Evolutionary conservation across 2,329 filamentous ascomycete genomes (phyloP).

Genomic region (Endoconidiophora laricicola): DNA sequence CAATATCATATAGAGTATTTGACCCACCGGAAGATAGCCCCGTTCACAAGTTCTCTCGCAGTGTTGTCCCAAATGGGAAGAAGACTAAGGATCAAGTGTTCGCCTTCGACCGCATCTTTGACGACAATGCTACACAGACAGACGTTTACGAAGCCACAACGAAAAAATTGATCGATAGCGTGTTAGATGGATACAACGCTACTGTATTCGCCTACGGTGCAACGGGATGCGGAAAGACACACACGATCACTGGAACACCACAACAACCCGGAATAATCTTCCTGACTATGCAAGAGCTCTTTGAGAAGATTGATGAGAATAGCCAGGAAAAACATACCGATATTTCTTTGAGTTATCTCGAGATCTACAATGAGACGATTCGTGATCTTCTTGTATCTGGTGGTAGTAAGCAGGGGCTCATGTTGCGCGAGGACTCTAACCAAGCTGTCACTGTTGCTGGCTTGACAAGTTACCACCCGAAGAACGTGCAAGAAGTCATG

Average conservation of each 20-base stretch:
- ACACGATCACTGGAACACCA: slow-evolving; percentile 85
- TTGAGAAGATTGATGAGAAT: slow-evolving; percentile 83
- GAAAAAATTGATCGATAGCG: slow-evolving; percentile 75
- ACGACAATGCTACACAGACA: slow-evolving; percentile 79
- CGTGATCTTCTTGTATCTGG: slow-evolving; percentile 81
- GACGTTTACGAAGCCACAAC: slow-evolving; percentile 95
- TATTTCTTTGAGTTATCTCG: slow-evolving; percentile 81
- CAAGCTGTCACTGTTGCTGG: slow-evolving; percentile 83
- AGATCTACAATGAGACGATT: slow-evolving; percentile 99
- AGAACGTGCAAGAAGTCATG: slow-evolving; percentile 92
- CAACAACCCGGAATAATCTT: slow-evolving; percentile 97
- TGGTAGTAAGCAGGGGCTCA: slow-evolving; percentile 66
- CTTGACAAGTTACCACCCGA: slow-evolving; percentile 77
- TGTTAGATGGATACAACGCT: slow-evolving; percentile 94
- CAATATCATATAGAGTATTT: slow-evolving; percentile 51
- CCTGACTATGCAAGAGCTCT: slow-evolving; percentile 95
- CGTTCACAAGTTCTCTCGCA: slow-evolving; percentile 71
- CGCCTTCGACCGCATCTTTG: slow-evolving; percentile 89
- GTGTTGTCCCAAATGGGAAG: slow-evolving; percentile 68
- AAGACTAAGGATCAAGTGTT: slow-evolving; percentile 96
- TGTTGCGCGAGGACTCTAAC: slow-evolving; percentile 87
- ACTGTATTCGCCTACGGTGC: slow-evolving; percentile 98
- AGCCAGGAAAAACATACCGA: slow-evolving; percentile 79
- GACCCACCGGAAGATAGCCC: slow-evolving; percentile 92
- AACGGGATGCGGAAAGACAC: slow-evolving; percentile 95